Evolutionary conservation across 495 filamentous ascomycete genomes (phyloP).

Genomic region (Hyaloscypha variabilis): DNA sequence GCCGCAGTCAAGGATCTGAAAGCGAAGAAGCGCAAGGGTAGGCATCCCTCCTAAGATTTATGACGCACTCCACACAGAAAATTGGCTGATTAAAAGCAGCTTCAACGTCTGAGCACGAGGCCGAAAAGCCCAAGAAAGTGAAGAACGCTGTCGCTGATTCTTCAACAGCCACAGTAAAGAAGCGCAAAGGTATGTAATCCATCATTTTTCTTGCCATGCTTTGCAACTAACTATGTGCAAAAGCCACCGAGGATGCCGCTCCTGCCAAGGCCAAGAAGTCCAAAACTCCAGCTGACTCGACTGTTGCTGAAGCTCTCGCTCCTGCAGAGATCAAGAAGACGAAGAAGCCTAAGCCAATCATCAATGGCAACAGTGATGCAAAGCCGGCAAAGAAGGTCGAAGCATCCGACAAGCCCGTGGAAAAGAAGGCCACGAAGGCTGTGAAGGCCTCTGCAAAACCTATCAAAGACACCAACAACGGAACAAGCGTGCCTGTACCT

Average conservation of each 20-base stretch:
- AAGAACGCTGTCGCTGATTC: conserved; percentile 26
- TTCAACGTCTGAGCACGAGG: conserved; percentile 24
- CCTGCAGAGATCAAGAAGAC: conserved; percentile 25
- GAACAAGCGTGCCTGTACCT: not conserved
- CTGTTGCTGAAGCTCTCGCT: not conserved
- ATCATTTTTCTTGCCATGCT: not conserved
- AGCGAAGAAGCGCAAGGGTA: conserved; percentile 73
- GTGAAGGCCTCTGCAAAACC: conserved; percentile 28
- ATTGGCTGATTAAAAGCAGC: conserved; percentile 18
- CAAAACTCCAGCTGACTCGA: conserved; percentile 39
- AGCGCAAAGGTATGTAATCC: conserved; percentile 51
- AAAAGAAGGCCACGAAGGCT: conserved; percentile 31
- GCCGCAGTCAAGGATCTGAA: conserved; percentile 45
- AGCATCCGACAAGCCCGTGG: conserved; percentile 23
- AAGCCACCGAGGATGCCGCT: conserved; percentile 40
- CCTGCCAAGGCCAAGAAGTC: conserved; percentile 29
- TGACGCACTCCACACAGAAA: conserved; percentile 1
- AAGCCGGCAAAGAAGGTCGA: conserved; percentile 37
- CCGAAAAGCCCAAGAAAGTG: conserved; percentile 45
- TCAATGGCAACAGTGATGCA: conserved; percentile 19
- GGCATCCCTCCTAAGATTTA: conserved; percentile 23
- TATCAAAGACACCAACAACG: conserved; percentile 19
- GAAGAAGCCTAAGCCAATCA: not conserved
- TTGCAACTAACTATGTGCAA: conserved; percentile 1
- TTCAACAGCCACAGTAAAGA: conserved; percentile 40